Conservation (phyloP, 257 asterid genomes). For the Gentiana macrophylla region DNA sequence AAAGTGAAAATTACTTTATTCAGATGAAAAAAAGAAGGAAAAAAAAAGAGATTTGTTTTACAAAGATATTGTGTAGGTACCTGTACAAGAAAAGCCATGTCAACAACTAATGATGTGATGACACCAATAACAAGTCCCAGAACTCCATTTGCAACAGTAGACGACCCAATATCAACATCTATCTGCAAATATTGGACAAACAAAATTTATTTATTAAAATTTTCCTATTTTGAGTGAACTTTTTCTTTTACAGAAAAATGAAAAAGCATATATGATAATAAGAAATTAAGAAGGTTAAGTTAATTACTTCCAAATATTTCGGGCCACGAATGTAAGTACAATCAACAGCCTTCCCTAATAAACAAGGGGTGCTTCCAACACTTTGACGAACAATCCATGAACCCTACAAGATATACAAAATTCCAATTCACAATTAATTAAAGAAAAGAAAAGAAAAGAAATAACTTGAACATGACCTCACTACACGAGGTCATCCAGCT, state of each 20-base stretch:
- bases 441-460: not conserved
- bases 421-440: not conserved
- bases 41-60: too few relatives aligned
- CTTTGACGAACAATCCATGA: constrained; percentile 99
- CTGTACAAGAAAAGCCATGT: constrained; percentile 99
- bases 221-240: too few relatives aligned
- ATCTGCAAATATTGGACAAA: constrained; percentile 33
- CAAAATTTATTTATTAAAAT: not conserved
- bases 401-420: constrained; percentile 38
- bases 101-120: constrained; percentile 82
- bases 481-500: too few relatives aligned
- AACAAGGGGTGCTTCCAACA: constrained; percentile 98
- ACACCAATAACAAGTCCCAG: constrained; percentile 95
- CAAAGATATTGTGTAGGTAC: constrained; percentile 19
- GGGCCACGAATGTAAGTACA: constrained; percentile 88
- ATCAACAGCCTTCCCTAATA: constrained; percentile 94
- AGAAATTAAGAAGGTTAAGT: constrained; percentile 5
- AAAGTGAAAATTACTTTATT: too few relatives aligned
- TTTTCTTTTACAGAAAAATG: not conserved
- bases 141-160: constrained; percentile 97
- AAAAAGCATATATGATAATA: not conserved
- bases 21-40: too few relatives aligned
- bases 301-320: constrained; percentile 71
- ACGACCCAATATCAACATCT: constrained; percentile 94
- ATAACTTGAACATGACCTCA: not conserved